Evolutionary conservation across 2,329 filamentous ascomycete genomes (phyloP).

Genomic region (Daldinia sp.): DNA sequence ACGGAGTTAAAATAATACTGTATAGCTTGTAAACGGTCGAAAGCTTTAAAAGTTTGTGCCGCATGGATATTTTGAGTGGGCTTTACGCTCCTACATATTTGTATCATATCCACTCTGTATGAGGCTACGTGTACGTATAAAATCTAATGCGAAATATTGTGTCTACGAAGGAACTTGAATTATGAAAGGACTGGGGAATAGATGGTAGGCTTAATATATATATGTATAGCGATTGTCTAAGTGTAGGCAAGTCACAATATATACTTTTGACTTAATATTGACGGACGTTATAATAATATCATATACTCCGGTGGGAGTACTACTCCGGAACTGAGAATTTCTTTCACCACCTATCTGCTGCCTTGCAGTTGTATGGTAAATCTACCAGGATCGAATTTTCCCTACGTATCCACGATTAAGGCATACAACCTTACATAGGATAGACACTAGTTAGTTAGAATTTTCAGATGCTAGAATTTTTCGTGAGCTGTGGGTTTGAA

Average conservation of each 20-base stretch:
- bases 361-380: background rate
- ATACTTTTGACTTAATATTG: background rate
- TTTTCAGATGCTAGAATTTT: background rate
- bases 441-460: background rate
- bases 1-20: slow-evolving; percentile 24
- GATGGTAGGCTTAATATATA: background rate
- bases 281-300: background rate
- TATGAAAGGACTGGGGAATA: background rate
- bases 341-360: background rate
- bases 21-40: slow-evolving; percentile 23
- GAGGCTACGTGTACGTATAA: background rate
- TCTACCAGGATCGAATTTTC: background rate
- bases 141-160: background rate
- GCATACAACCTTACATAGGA: background rate
- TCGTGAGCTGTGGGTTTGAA: background rate
- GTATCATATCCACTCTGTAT: slow-evolving; percentile 1
- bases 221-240: background rate
- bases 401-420: background rate
- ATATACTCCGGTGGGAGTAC: background rate
- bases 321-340: background rate
- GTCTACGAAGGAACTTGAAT: background rate
- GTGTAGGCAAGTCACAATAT: background rate
- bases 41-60: slow-evolving; percentile 4
- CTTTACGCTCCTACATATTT: background rate
- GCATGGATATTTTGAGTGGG: slow-evolving; percentile 4